Evolutionary conservation across 495 filamentous ascomycete species (phyloP).

Genomic region (Tuber brumale): DNA sequence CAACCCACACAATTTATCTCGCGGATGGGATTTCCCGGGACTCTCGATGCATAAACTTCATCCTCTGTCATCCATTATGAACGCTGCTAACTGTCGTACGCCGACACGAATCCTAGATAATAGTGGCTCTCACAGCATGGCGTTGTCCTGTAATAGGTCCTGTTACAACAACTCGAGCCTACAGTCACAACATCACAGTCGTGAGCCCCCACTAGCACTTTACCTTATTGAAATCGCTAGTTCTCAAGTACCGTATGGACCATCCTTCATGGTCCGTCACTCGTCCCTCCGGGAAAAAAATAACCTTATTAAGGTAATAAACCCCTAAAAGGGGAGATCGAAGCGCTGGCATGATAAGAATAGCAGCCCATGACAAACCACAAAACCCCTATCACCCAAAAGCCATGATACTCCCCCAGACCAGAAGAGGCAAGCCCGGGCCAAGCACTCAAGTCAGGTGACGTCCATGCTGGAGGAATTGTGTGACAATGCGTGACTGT

Average conservation of each 20-base stretch:
- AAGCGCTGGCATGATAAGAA: background rate
- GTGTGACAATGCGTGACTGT: background rate
- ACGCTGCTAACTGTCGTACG: background rate
- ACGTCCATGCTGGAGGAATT: background rate
- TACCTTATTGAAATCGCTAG: background rate
- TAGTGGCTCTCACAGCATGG: background rate
- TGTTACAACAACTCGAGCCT: background rate
- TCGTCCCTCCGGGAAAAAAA: background rate
- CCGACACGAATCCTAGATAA: background rate
- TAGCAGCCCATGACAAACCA: background rate
- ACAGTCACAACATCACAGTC: background rate
- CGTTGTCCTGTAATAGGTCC: background rate
- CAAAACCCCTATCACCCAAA: background rate
- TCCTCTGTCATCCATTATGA: background rate
- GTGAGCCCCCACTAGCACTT: background rate
- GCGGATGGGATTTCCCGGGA: background rate
- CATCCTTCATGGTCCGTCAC: background rate
- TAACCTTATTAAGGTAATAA: background rate
- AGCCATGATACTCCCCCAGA: background rate
- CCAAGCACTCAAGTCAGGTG: background rate
- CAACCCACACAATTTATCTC: background rate
- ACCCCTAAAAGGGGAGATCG: background rate
- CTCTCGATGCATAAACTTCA: background rate
- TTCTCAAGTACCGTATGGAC: background rate
- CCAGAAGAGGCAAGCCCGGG: background rate